These are phyloP conservation scores for Elongisporangium undulatum DNA, from an alignment of 352 stramenopile species.

Conservation along the genomic window DNA sequence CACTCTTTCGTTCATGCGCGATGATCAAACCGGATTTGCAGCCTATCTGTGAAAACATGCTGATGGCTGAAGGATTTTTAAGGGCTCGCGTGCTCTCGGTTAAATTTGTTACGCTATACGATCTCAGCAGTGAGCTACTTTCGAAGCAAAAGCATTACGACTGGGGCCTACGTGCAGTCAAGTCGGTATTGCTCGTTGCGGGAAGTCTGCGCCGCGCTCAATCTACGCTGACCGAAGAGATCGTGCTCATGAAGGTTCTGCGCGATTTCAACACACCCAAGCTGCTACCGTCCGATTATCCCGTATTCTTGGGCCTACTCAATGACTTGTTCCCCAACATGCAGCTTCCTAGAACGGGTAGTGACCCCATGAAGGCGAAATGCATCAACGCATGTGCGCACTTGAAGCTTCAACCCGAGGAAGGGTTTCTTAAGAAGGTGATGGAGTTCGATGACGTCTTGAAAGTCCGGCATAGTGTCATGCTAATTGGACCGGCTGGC, in stretches of 20 bases:
- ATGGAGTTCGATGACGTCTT: slow-evolving; percentile 95
- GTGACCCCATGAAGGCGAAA: slow-evolving; percentile 35
- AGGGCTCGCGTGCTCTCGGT: slow-evolving; percentile 74
- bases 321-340: slow-evolving; percentile 90
- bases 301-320: slow-evolving; percentile 93
- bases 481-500: slow-evolving; percentile 93
- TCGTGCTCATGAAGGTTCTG: slow-evolving; percentile 94
- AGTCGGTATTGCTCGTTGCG: slow-evolving; percentile 95
- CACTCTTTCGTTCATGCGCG: slow-evolving; percentile 88
- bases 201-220: slow-evolving; percentile 90
- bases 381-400: slow-evolving; percentile 50
- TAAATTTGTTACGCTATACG: slow-evolving; percentile 91
- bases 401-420: slow-evolving; percentile 89
- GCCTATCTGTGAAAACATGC: slow-evolving; percentile 94
- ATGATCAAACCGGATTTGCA: slow-evolving; percentile 92
- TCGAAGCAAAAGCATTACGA: slow-evolving; percentile 92
- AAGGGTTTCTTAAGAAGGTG: slow-evolving; percentile 95
- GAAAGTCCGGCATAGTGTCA: slow-evolving; percentile 94
- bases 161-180: slow-evolving; percentile 94
- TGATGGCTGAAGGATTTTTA: slow-evolving; percentile 92
- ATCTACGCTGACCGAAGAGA: slow-evolving; percentile 76
- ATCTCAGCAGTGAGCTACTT: slow-evolving; percentile 82
- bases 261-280: slow-evolving; percentile 96
- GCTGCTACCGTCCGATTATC: slow-evolving; percentile 89
- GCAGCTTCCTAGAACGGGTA: slow-evolving; percentile 28